Evolutionary conservation across 441 rosid species (phyloP).

Genomic region (Arabidopsis lyrata): DNA sequence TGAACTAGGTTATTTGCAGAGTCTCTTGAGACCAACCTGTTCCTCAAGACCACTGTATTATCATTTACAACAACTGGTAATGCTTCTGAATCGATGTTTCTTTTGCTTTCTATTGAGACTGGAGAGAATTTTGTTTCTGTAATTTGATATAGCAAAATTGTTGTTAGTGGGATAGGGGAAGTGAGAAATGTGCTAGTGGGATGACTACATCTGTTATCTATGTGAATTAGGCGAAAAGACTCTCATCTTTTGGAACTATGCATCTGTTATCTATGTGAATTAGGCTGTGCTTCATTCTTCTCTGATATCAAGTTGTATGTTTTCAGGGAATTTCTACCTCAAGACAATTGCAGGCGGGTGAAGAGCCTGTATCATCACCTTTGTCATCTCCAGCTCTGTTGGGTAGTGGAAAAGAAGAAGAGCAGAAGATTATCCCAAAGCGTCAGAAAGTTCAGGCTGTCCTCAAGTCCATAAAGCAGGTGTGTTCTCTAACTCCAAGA

Average conservation of each 20-base stretch:
- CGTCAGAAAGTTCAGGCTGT: constrained; percentile 80
- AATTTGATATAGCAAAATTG: constrained; percentile 42
- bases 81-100: constrained; percentile 2
- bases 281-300: too few relatives aligned
- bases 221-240: constrained; percentile 25
- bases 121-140: constrained; percentile 27
- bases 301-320: not conserved
- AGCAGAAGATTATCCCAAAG: constrained; percentile 64
- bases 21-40: constrained; percentile 36
- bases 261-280: not conserved
- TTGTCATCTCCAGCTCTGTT: constrained; percentile 64
- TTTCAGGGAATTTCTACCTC: constrained; percentile 77
- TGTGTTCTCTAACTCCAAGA: constrained; percentile 15
- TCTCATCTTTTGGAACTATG: constrained; percentile 5
- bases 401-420: constrained; percentile 63
- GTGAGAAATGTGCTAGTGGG: constrained; percentile 31
- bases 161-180: constrained; percentile 2
- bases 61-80: constrained; percentile 62
- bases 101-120: constrained; percentile 47
- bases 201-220: constrained; percentile 43
- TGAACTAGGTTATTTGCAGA: constrained; percentile 38
- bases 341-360: constrained; percentile 57
- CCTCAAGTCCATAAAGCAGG: constrained; percentile 86
- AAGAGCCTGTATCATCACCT: constrained; percentile 62
- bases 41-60: constrained; percentile 62